Conservation (phyloP, 306 rosid genomes). For the Prunus campanulata region DNA sequence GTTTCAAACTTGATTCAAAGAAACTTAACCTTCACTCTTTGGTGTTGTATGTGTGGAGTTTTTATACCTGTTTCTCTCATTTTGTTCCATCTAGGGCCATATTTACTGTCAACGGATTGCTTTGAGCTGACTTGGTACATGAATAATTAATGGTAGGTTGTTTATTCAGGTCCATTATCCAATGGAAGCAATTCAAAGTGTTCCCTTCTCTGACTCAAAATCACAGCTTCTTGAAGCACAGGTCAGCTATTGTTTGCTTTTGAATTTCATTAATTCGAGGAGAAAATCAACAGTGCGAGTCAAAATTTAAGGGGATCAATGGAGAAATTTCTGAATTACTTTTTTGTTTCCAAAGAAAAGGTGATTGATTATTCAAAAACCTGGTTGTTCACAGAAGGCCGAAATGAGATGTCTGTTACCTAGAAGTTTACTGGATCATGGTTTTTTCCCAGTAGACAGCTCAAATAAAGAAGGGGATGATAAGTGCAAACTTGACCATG, state of each 20-base stretch:
- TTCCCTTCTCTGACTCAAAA: constrained; percentile 63
- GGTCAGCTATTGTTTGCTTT: constrained; percentile 41
- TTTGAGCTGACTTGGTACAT: constrained; percentile 9
- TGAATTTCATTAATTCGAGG: neutral
- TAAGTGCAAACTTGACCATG: constrained; percentile 26
- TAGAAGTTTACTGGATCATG: constrained; percentile 62
- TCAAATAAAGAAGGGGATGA: constrained; percentile 39
- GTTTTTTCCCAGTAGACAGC: constrained; percentile 52
- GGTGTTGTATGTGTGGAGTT: neutral
- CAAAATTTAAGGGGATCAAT: neutral
- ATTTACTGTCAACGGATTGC: neutral
- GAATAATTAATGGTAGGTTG: constrained; percentile 15
- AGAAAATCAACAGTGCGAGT: no score
- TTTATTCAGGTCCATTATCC: constrained; percentile 81
- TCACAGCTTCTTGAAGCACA: constrained; percentile 85
- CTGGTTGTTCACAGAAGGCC: constrained; percentile 61
- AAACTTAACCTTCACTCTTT: neutral
- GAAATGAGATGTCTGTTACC: constrained; percentile 91
- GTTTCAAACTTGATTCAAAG: constrained; percentile 12
- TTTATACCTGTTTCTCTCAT: neutral
- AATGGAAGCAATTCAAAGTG: constrained; percentile 59
- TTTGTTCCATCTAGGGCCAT: neutral
- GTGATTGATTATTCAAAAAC: neutral
- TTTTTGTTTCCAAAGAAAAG: neutral
- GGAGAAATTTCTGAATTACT: neutral